Percentiles rank a stretch among this genome's conserved stretches.
phyloP scores from a whole-genome alignment of 768 basidiomycete genomes.

The Hypsizygus marmoreus region DNA sequence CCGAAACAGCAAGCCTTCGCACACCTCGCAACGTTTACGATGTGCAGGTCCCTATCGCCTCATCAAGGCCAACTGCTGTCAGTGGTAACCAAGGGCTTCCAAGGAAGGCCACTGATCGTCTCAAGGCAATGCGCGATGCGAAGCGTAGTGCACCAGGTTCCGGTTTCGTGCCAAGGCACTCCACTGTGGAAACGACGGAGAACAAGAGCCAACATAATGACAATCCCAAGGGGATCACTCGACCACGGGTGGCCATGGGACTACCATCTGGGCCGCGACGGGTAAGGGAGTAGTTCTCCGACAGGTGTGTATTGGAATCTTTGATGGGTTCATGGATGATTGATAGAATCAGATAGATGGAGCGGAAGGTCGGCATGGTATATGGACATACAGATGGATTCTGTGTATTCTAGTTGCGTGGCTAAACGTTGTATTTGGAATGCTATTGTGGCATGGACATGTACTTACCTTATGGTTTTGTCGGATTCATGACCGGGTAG shows the following conservation, averaged over 20 bases:
- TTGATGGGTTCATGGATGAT: constrained; percentile 20
- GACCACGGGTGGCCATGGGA: constrained; percentile 32
- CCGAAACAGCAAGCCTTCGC: constrained; percentile 14
- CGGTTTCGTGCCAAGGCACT: background rate
- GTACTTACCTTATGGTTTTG: too few species aligned
- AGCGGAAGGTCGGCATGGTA: background rate
- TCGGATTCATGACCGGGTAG: too few species aligned
- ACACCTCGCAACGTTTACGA: constrained; percentile 42
- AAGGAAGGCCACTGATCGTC: constrained; percentile 45
- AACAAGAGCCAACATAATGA: constrained; percentile 6
- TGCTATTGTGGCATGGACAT: too few species aligned
- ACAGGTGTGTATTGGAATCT: constrained; percentile 3
- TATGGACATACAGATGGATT: background rate
- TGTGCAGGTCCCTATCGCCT: too few species aligned
- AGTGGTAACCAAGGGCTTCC: constrained; percentile 20
- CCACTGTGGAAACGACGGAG: constrained; percentile 1
- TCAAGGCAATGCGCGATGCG: constrained; percentile 53
- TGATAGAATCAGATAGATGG: constrained; percentile 6
- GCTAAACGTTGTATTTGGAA: too few species aligned
- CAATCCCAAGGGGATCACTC: constrained; percentile 7
- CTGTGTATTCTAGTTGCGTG: background rate
- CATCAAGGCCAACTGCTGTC: too few species aligned
- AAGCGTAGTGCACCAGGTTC: constrained; percentile 33
- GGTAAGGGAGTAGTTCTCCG: constrained; percentile 13
- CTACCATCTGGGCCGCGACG: constrained; percentile 36